Conservation (phyloP, 495 filamentous ascomycete species). For the Xanthoparmelia taractica region DNA sequence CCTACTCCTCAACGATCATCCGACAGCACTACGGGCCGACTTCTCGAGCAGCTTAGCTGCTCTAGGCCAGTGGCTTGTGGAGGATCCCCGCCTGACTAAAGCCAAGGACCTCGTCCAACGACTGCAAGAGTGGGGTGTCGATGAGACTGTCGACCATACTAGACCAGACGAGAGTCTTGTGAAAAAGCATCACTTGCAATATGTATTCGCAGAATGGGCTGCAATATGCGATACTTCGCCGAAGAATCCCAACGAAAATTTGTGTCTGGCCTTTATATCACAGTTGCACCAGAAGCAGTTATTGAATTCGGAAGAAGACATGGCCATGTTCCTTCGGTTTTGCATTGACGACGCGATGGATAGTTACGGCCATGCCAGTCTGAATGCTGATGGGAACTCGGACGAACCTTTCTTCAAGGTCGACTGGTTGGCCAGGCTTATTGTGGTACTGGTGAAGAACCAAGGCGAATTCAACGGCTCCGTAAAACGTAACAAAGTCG, state of each 20-base stretch:
- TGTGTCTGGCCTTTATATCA: slow-evolving; percentile 67
- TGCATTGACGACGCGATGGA: slow-evolving; percentile 73
- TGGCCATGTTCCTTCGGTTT: slow-evolving; percentile 67
- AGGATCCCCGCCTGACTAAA: slow-evolving; percentile 57
- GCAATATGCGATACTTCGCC: slow-evolving; percentile 63
- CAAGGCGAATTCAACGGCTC: slow-evolving; percentile 54
- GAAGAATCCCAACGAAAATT: slow-evolving; percentile 57
- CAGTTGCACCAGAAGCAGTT: slow-evolving; percentile 70
- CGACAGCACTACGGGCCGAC: slow-evolving; percentile 71
- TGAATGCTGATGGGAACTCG: slow-evolving; percentile 51
- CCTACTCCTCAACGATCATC: slow-evolving; percentile 66
- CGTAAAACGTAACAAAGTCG: slow-evolving; percentile 50
- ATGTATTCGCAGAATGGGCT: slow-evolving; percentile 92
- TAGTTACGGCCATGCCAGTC: slow-evolving; percentile 59
- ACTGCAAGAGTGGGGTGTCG: slow-evolving; percentile 54
- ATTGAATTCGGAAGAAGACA: slow-evolving; percentile 63
- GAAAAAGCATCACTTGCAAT: slow-evolving; percentile 77
- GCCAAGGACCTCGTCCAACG: slow-evolving; percentile 66
- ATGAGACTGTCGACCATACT: slow-evolving; percentile 42
- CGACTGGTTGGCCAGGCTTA: slow-evolving; percentile 82
- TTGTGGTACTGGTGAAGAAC: slow-evolving; percentile 64
- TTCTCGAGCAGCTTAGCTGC: slow-evolving; percentile 76
- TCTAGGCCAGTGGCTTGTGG: slow-evolving; percentile 70
- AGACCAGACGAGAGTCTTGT: slow-evolving; percentile 44
- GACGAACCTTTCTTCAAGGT: slow-evolving; percentile 66